These are phyloP conservation scores for Fusarium multiceps DNA, from an alignment of 2,329 filamentous ascomycete species.

Conservation along the genomic window DNA sequence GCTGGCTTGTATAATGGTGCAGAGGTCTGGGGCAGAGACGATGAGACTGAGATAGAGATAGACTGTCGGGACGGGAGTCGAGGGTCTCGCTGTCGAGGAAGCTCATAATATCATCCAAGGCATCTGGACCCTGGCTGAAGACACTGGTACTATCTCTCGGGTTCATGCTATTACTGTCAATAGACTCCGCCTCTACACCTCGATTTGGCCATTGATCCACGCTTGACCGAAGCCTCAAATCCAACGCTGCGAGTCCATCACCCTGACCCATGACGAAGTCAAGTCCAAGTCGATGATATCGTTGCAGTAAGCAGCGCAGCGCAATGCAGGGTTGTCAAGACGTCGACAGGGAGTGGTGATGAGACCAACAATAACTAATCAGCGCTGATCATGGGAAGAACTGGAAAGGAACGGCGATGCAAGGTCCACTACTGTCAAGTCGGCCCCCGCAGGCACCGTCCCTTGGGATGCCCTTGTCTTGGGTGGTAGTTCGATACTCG, in stretches of 20 bases:
- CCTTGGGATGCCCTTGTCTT: conserved; percentile 23
- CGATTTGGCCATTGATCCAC: conserved; percentile 30
- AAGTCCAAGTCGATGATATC: conserved; percentile 26
- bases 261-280: conserved; percentile 44
- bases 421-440: conserved; percentile 43
- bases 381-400: conserved; percentile 44
- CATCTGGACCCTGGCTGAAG: conserved; percentile 29
- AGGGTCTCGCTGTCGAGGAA: conserved; percentile 47
- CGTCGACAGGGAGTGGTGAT: conserved; percentile 41
- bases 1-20: conserved; percentile 31
- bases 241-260: conserved; percentile 37
- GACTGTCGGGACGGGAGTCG: conserved; percentile 39
- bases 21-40: conserved; percentile 34
- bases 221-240: conserved; percentile 38
- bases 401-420: conserved; percentile 44
- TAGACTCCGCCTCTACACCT: conserved; percentile 27
- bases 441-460: conserved; percentile 22
- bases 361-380: conserved; percentile 31
- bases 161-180: conserved; percentile 28
- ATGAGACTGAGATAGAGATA: conserved; percentile 34
- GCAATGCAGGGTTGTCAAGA: conserved; percentile 36
- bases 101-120: conserved; percentile 42
- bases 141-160: conserved; percentile 27
- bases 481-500: conserved; percentile 15
- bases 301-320: conserved; percentile 18